Conservation (phyloP, 176 grass and related monocot species). For the Avena sativa region DNA sequence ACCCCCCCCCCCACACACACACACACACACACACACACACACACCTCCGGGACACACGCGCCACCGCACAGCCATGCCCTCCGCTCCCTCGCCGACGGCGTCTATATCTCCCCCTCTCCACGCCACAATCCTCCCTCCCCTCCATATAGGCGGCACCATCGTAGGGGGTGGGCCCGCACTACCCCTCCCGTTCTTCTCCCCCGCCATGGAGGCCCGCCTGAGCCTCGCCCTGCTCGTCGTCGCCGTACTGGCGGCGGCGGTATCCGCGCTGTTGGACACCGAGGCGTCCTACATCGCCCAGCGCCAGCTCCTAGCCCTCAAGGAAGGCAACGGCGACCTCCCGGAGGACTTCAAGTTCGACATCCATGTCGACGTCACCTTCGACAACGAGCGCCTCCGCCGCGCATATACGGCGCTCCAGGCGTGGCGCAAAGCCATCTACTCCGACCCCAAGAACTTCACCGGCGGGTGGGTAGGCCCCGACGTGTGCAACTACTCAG, state of each 20-base stretch:
- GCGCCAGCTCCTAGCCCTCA: slow-evolving; percentile 58
- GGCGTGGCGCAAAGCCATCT: slow-evolving; percentile 66
- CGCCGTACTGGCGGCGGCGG: neutral
- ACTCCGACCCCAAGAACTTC: slow-evolving; percentile 84
- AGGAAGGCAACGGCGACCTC: slow-evolving; percentile 52
- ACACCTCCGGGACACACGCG: slow-evolving; percentile 21
- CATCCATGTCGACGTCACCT: slow-evolving; percentile 55
- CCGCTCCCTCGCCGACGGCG: neutral
- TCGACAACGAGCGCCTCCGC: slow-evolving; percentile 61
- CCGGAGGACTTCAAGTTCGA: slow-evolving; percentile 66
- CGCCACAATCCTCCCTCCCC: neutral
- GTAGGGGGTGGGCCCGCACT: slow-evolving; percentile 42
- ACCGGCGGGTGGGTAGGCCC: slow-evolving; percentile 61
- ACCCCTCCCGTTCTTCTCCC: slow-evolving; percentile 22
- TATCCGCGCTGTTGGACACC: slow-evolving; percentile 30
- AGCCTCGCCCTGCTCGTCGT: neutral
- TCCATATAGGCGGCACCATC: slow-evolving; percentile 44
- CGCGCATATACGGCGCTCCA: slow-evolving; percentile 63
- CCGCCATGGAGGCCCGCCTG: slow-evolving; percentile 49
- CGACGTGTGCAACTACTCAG: slow-evolving; percentile 67
- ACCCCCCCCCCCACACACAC: no score
- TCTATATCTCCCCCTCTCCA: slow-evolving; percentile 42
- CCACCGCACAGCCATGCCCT: neutral
- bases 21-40: no score
- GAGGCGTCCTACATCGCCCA: slow-evolving; percentile 55